phyloP scores from a whole-genome alignment of 1,139 yeast species.

The Debaryomycetaceae sp. region DNA sequence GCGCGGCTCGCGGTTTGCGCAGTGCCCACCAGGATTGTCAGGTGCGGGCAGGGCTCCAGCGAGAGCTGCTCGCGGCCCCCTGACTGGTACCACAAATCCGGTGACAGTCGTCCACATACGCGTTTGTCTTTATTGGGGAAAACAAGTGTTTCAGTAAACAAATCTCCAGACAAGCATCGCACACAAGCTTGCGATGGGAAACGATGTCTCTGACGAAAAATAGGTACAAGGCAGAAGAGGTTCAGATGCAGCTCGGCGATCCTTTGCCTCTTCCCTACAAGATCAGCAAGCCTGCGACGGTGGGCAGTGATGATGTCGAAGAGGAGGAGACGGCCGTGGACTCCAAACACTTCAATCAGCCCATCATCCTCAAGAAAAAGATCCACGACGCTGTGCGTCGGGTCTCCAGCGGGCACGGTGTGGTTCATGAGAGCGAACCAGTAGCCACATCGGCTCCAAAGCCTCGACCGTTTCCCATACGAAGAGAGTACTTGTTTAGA shows the following conservation, averaged over 20 bases:
- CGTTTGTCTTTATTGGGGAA: neutral
- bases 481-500: neutral
- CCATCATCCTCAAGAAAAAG: slow-evolving; percentile 2
- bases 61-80: too few species aligned
- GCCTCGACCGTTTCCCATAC: neutral
- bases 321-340: slow-evolving; percentile 18
- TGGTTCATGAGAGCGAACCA: neutral
- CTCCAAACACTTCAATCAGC: slow-evolving; percentile 6
- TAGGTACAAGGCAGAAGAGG: slow-evolving; percentile 2
- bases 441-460: neutral
- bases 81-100: neutral
- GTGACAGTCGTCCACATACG: neutral
- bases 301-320: slow-evolving; percentile 5
- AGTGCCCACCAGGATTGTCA: too few species aligned
- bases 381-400: neutral
- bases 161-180: neutral
- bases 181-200: neutral
- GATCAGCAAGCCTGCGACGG: slow-evolving; percentile 5
- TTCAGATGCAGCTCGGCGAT: slow-evolving; percentile 22
- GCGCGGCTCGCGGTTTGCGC: too few species aligned
- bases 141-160: neutral
- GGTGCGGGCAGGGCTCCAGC: too few species aligned
- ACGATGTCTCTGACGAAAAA: neutral
- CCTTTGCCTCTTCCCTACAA: slow-evolving; percentile 37
- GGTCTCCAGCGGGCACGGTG: slow-evolving; percentile 1